A percentile compares a stretch with the other conserved stretches of the same genome.
Conservation (phyloP, 2,329 filamentous ascomycete species). For the Apiospora sp. region DNA sequence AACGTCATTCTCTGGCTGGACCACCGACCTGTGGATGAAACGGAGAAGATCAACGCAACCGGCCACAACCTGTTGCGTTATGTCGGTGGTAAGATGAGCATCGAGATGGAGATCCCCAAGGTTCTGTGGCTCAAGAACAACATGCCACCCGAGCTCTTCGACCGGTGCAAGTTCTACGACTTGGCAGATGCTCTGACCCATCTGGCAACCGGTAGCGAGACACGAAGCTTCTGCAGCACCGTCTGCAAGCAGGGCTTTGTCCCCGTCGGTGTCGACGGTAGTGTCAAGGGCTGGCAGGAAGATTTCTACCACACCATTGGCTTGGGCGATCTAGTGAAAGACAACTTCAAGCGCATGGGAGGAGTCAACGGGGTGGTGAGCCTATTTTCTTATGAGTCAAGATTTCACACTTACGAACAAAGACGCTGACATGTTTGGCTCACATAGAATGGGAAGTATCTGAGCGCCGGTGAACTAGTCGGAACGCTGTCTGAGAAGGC, state of each 20-base stretch:
- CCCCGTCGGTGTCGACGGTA: conserved; percentile 95
- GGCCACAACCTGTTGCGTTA: conserved; percentile 93
- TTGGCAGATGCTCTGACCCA: conserved; percentile 92
- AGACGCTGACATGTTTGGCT: conserved; percentile 31
- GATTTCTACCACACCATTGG: conserved; percentile 91
- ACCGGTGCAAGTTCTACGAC: conserved; percentile 96
- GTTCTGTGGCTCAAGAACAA: conserved; percentile 98
- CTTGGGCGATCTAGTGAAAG: conserved; percentile 81
- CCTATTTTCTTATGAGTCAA: conserved; percentile 46
- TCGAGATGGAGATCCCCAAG: conserved; percentile 99
- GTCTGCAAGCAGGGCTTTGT: conserved; percentile 98
- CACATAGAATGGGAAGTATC: conserved; percentile 85
- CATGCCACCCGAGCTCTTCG: conserved; percentile 92
- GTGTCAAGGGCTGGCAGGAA: conserved; percentile 97
- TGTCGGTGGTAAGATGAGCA: conserved; percentile 97
- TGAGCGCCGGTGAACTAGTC: conserved; percentile 91
- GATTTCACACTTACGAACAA: not conserved
- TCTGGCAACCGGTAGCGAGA: conserved; percentile 90
- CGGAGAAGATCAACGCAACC: conserved; percentile 91
- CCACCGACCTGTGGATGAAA: conserved; percentile 90
- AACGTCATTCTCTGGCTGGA: conserved; percentile 99
- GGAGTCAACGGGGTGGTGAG: conserved; percentile 94
- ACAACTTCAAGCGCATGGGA: conserved; percentile 92
- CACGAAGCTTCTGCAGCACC: conserved; percentile 91
- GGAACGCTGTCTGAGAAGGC: conserved; percentile 86